These are phyloP conservation scores for Ramalina intermedia DNA, from an alignment of 495 filamentous ascomycete species.

Conservation along the genomic window DNA sequence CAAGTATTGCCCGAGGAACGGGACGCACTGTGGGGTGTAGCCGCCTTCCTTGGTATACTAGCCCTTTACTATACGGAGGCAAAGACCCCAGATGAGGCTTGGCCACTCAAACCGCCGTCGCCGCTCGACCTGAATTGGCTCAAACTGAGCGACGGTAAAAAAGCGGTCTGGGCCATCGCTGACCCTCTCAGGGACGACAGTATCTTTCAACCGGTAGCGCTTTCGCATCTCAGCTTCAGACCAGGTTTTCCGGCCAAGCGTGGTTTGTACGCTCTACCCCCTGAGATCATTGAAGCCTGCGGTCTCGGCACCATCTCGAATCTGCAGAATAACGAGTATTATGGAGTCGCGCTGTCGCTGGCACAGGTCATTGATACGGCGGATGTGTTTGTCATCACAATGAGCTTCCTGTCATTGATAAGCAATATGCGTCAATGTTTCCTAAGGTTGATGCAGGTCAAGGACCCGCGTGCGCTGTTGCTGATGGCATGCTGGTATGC, in stretches of 20 bases:
- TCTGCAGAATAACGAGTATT: conserved; percentile 25
- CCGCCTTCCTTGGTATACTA: conserved; percentile 24
- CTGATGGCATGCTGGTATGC: conserved; percentile 34
- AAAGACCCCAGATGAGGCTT: conserved; percentile 25
- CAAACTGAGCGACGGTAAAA: conserved; percentile 29
- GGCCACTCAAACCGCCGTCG: conserved; percentile 27
- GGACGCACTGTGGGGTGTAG: conserved; percentile 33
- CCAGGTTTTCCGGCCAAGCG: conserved; percentile 19
- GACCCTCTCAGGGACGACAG: conserved; percentile 29
- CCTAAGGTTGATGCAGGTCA: conserved; percentile 20
- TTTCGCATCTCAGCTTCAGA: conserved; percentile 13
- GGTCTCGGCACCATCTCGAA: conserved; percentile 23
- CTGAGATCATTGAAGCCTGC: conserved; percentile 20
- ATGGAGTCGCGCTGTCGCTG: conserved; percentile 23
- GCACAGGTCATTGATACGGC: conserved; percentile 18
- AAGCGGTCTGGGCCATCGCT: conserved; percentile 25
- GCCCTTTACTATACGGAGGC: conserved; percentile 27
- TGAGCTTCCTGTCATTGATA: conserved; percentile 17
- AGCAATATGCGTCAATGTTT: conserved; percentile 19
- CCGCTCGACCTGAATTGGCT: conserved; percentile 29
- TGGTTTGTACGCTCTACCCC: conserved; percentile 23
- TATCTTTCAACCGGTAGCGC: conserved; percentile 24
- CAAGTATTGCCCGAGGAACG: conserved; percentile 24
- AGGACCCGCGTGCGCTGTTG: conserved; percentile 29
- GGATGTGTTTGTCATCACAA: conserved; percentile 17